Evolutionary conservation across 78 protist genomes (phyloP), one percentile per base, ranked within the genome.

Genomic region (Dictyostelium brefeldianum): DNA sequence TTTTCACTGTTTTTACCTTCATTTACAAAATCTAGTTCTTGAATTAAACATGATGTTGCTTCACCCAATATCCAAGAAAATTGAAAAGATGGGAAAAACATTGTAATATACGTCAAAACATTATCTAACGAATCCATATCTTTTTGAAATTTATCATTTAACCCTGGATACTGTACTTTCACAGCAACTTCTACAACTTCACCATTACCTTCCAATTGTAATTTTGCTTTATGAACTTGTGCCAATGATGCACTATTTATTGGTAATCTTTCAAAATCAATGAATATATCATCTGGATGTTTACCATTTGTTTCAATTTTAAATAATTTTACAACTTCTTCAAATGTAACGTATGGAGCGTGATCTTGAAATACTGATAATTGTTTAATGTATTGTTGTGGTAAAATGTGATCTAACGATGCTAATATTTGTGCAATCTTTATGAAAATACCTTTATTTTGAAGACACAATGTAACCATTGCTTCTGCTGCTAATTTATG

Each of bases 11-110:
- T 95, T 75, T 78, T 79, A 6, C 75, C 94, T 47, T 95, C 97
- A 51, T 90, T 78, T 0, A 79, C 31, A 64, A 95, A 95, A 64
- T 95, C 96, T 22, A 95, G 64, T 29, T 95, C 97, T 50, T 90
- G 87, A 4, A 54, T 14, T 20, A 87, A 36, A 70, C 94, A 83
- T 54, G 53, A 31, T 20, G 80, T 27, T 43, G 93, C 92, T 18
- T 95, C 95, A 9, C 89, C 96, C 4, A 89, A 67, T 18, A 95
- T 27, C 97, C 97, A 95, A 1, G 82, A 54, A 20, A 95, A 91
- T 41, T 92, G 69, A 78, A 81, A 94, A 5, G 41, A 15, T 29
- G 96, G 96, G 71, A 94, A 94, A 7, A 89, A 59, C 47, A 29
- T 57, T 10, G 51, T 71, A 18, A 85, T 71, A 48, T 80, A 82